phyloP scores from a whole-genome alignment of 2,329 filamentous ascomycete species.

The Diaporthe nobilis region DNA sequence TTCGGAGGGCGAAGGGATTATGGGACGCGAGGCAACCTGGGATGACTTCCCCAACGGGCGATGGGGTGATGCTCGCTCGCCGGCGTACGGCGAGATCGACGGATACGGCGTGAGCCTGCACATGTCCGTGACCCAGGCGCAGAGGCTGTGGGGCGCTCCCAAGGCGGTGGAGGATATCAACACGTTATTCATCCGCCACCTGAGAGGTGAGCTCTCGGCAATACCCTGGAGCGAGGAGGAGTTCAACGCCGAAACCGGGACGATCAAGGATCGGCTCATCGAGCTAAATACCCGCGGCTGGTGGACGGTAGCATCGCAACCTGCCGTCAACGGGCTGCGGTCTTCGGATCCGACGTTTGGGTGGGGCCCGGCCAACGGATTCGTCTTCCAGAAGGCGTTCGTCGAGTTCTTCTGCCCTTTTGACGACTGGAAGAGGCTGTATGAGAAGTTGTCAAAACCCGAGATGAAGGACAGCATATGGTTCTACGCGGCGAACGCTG shows the following conservation, averaged over 20 bases:
- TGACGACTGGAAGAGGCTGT: conserved; percentile 78
- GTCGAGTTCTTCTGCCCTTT: conserved; percentile 93
- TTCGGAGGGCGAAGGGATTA: conserved; percentile 89
- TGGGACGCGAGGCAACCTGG: conserved; percentile 97
- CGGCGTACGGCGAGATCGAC: conserved; percentile 96
- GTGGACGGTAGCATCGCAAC: conserved; percentile 98
- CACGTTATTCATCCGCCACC: conserved; percentile 83
- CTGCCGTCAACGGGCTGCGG: conserved; percentile 87
- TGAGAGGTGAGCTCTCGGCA: conserved; percentile 82
- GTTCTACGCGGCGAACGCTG: conserved; percentile 88
- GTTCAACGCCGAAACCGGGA: conserved; percentile 84
- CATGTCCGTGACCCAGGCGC: conserved; percentile 86
- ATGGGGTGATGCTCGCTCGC: conserved; percentile 93
- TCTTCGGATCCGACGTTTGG: conserved; percentile 86
- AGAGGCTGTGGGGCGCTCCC: conserved; percentile 88
- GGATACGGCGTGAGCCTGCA: conserved; percentile 98
- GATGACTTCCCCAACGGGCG: conserved; percentile 98
- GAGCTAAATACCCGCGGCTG: conserved; percentile 85
- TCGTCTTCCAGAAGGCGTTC: conserved; percentile 98
- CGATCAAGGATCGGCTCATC: conserved; percentile 83
- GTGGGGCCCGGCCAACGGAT: conserved; percentile 93
- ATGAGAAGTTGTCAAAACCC: conserved; percentile 70
- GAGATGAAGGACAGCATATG: conserved; percentile 78
- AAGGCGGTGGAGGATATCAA: conserved; percentile 80
- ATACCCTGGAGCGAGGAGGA: conserved; percentile 96